Conservation (phyloP, 441 rosid genomes). For the Euphorbia schlechtendalii region DNA sequence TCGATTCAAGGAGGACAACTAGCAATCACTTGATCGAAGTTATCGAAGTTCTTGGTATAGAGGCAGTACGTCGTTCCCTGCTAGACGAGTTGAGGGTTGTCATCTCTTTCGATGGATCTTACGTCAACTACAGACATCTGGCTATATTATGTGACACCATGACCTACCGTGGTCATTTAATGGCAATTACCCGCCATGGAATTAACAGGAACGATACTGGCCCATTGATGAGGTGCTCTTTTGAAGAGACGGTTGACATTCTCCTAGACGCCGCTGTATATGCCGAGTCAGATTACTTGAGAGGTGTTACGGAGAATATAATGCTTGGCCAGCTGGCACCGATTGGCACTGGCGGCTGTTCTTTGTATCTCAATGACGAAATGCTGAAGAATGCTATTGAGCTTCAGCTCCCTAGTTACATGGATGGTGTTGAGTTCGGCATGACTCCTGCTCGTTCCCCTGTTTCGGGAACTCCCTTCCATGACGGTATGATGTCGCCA, state of each 20-base stretch:
- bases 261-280: conserved; percentile 96
- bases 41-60: conserved; percentile 93
- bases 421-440: conserved; percentile 88
- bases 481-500: conserved; percentile 96
- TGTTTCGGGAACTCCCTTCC: conserved; percentile 79
- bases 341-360: conserved; percentile 88
- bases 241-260: conserved; percentile 98
- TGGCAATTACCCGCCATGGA: conserved; percentile 99
- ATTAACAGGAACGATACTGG: conserved; percentile 96
- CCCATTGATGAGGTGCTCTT: conserved; percentile 97
- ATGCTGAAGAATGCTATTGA: conserved; percentile 99
- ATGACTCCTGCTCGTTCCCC: conserved; percentile 89
- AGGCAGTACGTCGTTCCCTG: conserved; percentile 89
- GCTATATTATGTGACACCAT: conserved; percentile 96
- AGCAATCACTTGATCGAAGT: conserved; percentile 97
- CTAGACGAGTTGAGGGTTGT: conserved; percentile 94
- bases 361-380: conserved; percentile 85
- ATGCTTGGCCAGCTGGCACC: conserved; percentile 98
- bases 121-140: conserved; percentile 90
- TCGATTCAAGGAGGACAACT: conserved; percentile 87
- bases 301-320: conserved; percentile 96
- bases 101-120: conserved; percentile 95
- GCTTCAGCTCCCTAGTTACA: conserved; percentile 94
- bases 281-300: conserved; percentile 78
- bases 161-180: conserved; percentile 98